A percentile compares a stretch with the other conserved stretches of the same genome.
These are phyloP conservation scores for Anthoceros angustus DNA, from an alignment of 225 moss, liverwort and hornwort genomes.

Conservation along the genomic window DNA sequence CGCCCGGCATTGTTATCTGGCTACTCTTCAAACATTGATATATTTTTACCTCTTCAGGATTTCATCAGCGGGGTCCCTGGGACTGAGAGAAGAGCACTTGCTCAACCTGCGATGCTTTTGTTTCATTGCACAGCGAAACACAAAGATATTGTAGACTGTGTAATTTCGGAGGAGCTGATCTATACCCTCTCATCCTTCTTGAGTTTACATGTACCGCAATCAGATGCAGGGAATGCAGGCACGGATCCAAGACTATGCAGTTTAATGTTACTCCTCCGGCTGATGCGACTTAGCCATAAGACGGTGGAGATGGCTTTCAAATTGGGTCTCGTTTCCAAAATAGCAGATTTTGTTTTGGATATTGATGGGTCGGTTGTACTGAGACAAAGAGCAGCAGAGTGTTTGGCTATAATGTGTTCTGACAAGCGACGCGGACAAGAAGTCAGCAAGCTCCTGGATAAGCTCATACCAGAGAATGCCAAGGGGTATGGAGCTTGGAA, in stretches of 20 bases:
- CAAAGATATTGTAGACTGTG: constrained; percentile 91
- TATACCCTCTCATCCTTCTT: constrained; percentile 67
- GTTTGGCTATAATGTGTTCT: constrained; percentile 87
- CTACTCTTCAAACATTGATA: constrained; percentile 77
- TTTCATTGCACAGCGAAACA: constrained; percentile 83
- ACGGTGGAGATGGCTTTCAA: constrained; percentile 76
- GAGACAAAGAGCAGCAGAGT: constrained; percentile 76
- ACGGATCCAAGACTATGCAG: constrained; percentile 92
- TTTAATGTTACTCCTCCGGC: constrained; percentile 76
- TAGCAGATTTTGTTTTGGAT: constrained; percentile 76
- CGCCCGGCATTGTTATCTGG: constrained; percentile 73
- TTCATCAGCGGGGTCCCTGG: constrained; percentile 46
- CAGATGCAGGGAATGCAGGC: constrained; percentile 62
- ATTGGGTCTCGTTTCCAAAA: constrained; percentile 60
- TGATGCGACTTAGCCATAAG: constrained; percentile 85
- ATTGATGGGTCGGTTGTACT: constrained; percentile 72
- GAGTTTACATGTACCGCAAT: constrained; percentile 56
- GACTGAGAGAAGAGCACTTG: constrained; percentile 68
- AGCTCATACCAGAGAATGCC: constrained; percentile 67
- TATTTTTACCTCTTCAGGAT: constrained; percentile 88
- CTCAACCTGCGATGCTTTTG: constrained; percentile 89
- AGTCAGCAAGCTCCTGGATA: constrained; percentile 56
- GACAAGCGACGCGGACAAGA: constrained; percentile 88
- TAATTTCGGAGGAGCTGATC: constrained; percentile 80
- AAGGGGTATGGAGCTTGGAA: constrained; percentile 93